Evolutionary conservation across 2,329 filamentous ascomycete species (phyloP), one percentile per base, ranked within the genome.

Genomic region (Fusarium citri): DNA sequence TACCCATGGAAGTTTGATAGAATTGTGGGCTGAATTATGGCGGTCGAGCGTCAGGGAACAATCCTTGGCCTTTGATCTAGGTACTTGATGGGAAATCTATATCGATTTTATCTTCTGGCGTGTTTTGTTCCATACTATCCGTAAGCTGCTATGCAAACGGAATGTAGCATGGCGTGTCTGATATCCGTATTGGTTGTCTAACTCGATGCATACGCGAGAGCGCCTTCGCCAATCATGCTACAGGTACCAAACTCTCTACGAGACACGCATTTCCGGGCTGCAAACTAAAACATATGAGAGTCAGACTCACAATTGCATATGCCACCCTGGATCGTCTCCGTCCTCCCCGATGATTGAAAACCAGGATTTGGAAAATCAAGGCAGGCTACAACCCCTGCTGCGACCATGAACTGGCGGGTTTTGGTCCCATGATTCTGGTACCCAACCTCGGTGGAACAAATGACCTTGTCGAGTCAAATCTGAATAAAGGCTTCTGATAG

Each of bases 341-440:
- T 41, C 37, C 34, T 64, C 64, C 65, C 55, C 43, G 57, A 49
- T 26, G 43, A 47, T 40, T 23, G 28, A 23, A 55, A 41, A 40
- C 60, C 55, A 56, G 53, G 56, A 40, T 58, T 37, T 22, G 47
- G 48, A 31, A 34, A 48, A 45, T 30, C 45, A 62, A 55, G 56
- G 46, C 56, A 56, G 56, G 66, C 43, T 56, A 55, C 25, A 46
- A 69, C 41, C 68, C 65, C 56, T 72, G 68, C 50, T 48, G 45
- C 53, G 54, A 55, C 43, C 28, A 55, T 45, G 47, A 56, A 53
- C 30, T 23, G 53, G 37, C 42, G 40, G 50, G 42, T 46, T 37
- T 37, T 55, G 20, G 37, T 65, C 41, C 48, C 49, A 53, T 53
- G 49, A 53, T 37, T 41, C 37, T 15, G 49, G 34, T 53, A 53